These are phyloP conservation scores for Wickerhamiella qilinensis DNA, from an alignment of 805 yeast species.

Conservation along the genomic window DNA sequence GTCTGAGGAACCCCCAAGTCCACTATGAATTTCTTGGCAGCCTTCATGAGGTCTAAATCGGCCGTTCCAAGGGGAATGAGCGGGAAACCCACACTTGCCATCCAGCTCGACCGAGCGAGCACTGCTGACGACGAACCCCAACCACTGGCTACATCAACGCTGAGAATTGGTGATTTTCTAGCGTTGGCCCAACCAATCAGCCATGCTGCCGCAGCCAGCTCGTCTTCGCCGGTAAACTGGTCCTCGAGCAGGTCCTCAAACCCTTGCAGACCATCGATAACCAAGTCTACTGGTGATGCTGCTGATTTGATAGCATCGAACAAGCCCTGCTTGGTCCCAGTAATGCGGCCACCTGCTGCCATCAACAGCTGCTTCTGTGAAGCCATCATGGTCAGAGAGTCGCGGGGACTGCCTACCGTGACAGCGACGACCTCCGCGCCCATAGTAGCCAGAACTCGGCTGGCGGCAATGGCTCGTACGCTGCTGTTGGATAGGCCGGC, in stretches of 20 bases:
- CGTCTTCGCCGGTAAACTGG: conserved; percentile 25
- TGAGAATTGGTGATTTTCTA: conserved; percentile 32
- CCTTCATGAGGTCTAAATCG: conserved; percentile 17
- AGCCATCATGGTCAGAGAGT: conserved; percentile 27
- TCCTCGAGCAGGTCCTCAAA: conserved; percentile 55
- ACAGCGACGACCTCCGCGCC: conserved; percentile 53
- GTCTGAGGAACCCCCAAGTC: not conserved
- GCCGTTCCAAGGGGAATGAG: too few relatives aligned
- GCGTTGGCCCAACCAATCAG: conserved; percentile 56
- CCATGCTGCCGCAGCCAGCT: conserved; percentile 17
- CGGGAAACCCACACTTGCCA: conserved; percentile 62
- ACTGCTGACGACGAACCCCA: conserved; percentile 22
- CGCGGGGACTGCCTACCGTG: conserved; percentile 6
- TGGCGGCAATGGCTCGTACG: conserved; percentile 58
- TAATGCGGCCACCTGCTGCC: conserved; percentile 56
- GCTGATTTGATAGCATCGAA: conserved; percentile 27
- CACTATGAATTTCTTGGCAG: not conserved
- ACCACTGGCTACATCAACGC: conserved; percentile 77
- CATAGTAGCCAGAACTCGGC: conserved; percentile 60
- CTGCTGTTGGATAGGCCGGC: conserved; percentile 60
- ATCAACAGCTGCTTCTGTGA: conserved; percentile 41
- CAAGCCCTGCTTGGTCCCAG: conserved; percentile 4
- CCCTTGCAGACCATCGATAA: conserved; percentile 76
- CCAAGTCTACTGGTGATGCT: conserved; percentile 56
- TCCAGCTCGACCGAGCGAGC: conserved; percentile 37